Conservation (phyloP, 805 yeast genomes). For the Sugiyamaella smithiae region DNA sequence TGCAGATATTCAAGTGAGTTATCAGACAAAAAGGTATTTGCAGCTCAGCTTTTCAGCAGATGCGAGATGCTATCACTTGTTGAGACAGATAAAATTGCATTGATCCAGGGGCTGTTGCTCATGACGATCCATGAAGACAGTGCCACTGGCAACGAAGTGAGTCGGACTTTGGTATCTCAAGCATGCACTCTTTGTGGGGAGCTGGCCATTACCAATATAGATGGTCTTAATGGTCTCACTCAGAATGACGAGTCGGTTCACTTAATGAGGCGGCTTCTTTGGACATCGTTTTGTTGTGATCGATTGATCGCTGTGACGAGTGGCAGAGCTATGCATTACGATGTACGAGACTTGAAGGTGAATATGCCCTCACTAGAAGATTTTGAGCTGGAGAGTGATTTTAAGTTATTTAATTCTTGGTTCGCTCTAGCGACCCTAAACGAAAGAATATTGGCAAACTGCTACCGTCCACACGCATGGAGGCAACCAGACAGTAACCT, state of each 20-base stretch:
- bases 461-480: conserved; percentile 4
- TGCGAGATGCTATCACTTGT: conserved; percentile 1
- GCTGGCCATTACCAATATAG: neutral
- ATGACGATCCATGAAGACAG: conserved; percentile 6
- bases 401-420: neutral
- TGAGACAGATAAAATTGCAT: conserved; percentile 3
- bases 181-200: conserved; percentile 3
- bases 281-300: conserved; percentile 4
- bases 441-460: conserved; percentile 1
- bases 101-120: neutral
- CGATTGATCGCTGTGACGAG: conserved; percentile 6
- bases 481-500: neutral
- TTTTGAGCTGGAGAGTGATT: neutral
- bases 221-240: neutral
- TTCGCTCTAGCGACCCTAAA: neutral
- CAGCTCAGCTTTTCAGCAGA: conserved; percentile 4
- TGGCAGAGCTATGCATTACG: conserved; percentile 6
- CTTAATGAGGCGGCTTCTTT: conserved; percentile 3
- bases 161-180: conserved; percentile 1
- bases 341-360: neutral
- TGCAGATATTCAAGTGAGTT: conserved; percentile 5
- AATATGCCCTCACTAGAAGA: conserved; percentile 1
- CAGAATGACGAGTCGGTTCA: neutral
- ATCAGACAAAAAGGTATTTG: neutral
- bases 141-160: neutral